Base-by-base conservation (phyloP, 129 eudicot genomes). In the Scalesia atractyloides region DNA sequence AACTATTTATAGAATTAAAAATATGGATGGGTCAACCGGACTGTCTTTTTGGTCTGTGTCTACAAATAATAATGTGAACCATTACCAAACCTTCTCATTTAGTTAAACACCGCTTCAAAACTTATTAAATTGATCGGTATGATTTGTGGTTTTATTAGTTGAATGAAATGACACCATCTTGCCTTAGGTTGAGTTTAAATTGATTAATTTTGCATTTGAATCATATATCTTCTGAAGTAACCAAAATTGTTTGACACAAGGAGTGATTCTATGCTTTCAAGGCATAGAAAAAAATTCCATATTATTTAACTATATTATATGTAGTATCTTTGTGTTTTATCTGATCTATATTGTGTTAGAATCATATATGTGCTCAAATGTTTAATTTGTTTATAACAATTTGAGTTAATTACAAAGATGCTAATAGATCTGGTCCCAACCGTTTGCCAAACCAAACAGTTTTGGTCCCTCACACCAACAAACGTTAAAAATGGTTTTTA, bases 91-190 rank as follows among this genome's bases (percentile, higher is more conserved):
- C 26, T 6, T 52, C 26, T 52, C 9, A 9, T 22, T 58, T 26
- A 22, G 14, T 56, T 58, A 22, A 11, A 47, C 56, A 9, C 64
- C 30, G 13, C 15, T 19, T 18, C 19, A 12, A 39, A 13, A 11
- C 46, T 41, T 43, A 26, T 52, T 9, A 18, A 50, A 65, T 44
- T 24, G 11, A 22, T 63, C 20, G 2, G 49, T 15, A 67, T 43
- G 14, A 39, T 22, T 53, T 74, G 16, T 39, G 64, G 49, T 64
- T 51, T 24, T 17, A 19, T 22, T 17, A 34, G 64, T 65, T 64
- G 56, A 74, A 64, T n/a, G 47, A 47, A 37, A 3, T n/a, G 20
- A 24, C 46, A 36, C 5, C 22, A 20, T 54, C 39, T 4, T 9
- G 41, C 16, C 16, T 49, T 63, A 11, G 5, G 43, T 15, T n/a